Conservation (phyloP, 306 rosid genomes). For the Alnus rubra region DNA sequence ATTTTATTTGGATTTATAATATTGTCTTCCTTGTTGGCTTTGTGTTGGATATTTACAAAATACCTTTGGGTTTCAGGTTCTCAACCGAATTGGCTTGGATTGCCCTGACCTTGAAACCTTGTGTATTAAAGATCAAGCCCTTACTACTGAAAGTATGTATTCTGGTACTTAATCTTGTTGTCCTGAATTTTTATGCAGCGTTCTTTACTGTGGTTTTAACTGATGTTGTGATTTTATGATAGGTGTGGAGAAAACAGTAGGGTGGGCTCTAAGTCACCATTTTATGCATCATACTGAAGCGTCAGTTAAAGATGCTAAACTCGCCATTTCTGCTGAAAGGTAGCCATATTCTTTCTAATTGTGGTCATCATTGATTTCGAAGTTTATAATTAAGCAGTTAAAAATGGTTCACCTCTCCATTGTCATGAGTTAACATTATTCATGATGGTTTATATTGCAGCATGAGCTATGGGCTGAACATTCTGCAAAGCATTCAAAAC, state of each 20-base stretch:
- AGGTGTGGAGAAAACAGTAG: slow-evolving; percentile 83
- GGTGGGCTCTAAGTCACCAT: slow-evolving; percentile 87
- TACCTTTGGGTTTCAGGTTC: slow-evolving; percentile 66
- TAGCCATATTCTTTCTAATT: slow-evolving; percentile 30
- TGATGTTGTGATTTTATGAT: slow-evolving; percentile 10
- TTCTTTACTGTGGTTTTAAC: slow-evolving; percentile 18
- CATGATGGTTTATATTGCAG: slow-evolving; percentile 50
- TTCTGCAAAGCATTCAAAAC: slow-evolving; percentile 70
- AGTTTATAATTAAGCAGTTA: neutral
- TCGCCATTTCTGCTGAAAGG: slow-evolving; percentile 73
- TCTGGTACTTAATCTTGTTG: neutral
- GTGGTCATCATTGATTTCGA: neutral
- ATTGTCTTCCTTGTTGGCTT: slow-evolving; percentile 4
- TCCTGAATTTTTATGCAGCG: slow-evolving; percentile 2
- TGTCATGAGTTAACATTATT: slow-evolving; percentile 22
- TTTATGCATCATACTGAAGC: slow-evolving; percentile 61
- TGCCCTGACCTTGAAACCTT: slow-evolving; percentile 80
- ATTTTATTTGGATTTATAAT: slow-evolving; percentile 1
- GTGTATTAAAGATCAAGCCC: slow-evolving; percentile 76
- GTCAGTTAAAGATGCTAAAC: slow-evolving; percentile 57
- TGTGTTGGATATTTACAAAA: slow-evolving; percentile 17
- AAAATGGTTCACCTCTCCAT: slow-evolving; percentile 3
- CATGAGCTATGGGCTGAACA: slow-evolving; percentile 65
- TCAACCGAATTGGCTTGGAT: slow-evolving; percentile 62
- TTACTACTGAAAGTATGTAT: slow-evolving; percentile 71